Evolutionary conservation across 2,329 filamentous ascomycete genomes (phyloP).

Genomic region (Pseudovirgaria hyperparasitica): DNA sequence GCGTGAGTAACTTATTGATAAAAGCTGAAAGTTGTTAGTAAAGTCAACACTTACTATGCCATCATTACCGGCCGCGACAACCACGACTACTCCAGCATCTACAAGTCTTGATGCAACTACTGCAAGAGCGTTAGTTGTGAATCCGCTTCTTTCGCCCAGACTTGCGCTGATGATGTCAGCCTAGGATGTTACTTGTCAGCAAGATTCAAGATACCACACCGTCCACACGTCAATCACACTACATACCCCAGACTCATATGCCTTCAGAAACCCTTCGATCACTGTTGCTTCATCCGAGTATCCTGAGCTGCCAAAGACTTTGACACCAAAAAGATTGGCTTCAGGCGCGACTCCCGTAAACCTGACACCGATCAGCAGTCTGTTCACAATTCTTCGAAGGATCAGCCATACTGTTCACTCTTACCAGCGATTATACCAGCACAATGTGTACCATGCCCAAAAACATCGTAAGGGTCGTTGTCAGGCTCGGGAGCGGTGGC

Average conservation of each 20-base stretch:
- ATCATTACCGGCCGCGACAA: conserved; percentile 39
- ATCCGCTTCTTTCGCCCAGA: conserved; percentile 17
- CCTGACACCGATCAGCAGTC: conserved; percentile 23
- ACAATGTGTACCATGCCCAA: conserved; percentile 39
- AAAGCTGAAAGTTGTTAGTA: too few species aligned
- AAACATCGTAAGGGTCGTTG: conserved; percentile 38
- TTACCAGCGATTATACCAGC: conserved; percentile 49
- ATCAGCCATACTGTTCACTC: conserved; percentile 21
- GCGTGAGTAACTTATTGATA: too few species aligned
- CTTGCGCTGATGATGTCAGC: conserved; percentile 22
- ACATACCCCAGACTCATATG: conserved; percentile 37
- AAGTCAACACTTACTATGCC: too few species aligned
- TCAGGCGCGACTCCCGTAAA: conserved; percentile 10
- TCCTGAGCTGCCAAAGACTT: conserved; percentile 44
- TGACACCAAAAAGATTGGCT: conserved; percentile 21
- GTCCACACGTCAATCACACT: conserved; percentile 45
- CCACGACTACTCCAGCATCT: conserved; percentile 35
- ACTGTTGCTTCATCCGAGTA: too few species aligned
- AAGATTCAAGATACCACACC: too few species aligned
- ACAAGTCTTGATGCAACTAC: conserved; percentile 27
- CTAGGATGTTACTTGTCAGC: too few species aligned
- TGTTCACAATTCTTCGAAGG: not conserved
- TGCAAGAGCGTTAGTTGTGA: conserved; percentile 23
- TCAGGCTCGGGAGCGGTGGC: conserved; percentile 21
- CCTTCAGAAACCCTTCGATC: conserved; percentile 25